These are phyloP conservation scores for Coniella vitis DNA, from an alignment of 2,329 filamentous ascomycete genomes.

Conservation along the genomic window DNA sequence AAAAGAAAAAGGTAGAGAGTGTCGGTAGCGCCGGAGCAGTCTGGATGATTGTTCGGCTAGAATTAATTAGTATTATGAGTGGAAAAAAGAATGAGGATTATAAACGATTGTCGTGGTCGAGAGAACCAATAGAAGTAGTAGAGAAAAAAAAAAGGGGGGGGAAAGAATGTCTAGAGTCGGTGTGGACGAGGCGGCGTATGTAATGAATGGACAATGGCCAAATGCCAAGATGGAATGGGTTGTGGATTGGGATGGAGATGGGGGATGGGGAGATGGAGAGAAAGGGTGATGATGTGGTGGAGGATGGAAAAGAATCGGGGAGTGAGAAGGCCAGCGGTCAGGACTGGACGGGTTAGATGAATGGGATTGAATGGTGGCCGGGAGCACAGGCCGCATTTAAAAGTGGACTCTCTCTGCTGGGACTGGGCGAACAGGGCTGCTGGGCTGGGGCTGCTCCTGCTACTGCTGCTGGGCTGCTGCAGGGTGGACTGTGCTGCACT, in stretches of 20 bases:
- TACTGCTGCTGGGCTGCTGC: slow-evolving; percentile 1
- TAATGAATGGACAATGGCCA: slow-evolving; percentile 51
- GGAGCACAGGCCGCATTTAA: slow-evolving; percentile 18
- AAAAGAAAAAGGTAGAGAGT: slow-evolving; percentile 19
- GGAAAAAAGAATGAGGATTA: slow-evolving; percentile 4
- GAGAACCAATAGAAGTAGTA: slow-evolving; percentile 45
- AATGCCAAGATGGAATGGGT: too few species aligned
- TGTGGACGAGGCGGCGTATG: slow-evolving; percentile 21
- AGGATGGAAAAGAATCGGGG: not conserved
- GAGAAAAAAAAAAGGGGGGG: slow-evolving; percentile 44
- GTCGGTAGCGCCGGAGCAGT: too few species aligned
- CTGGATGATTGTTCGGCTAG: not conserved
- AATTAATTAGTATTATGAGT: too few species aligned
- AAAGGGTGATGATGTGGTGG: not conserved
- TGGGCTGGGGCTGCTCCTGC: too few species aligned
- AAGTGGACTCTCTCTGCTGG: too few species aligned
- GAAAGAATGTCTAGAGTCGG: not conserved
- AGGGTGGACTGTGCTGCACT: slow-evolving; percentile 14
- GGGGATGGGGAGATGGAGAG: slow-evolving; percentile 29
- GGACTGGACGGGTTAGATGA: slow-evolving; percentile 9
- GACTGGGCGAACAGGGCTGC: too few species aligned
- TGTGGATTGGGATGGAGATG: slow-evolving; percentile 33
- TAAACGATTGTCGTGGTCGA: slow-evolving; percentile 29
- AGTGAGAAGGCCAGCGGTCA: slow-evolving; percentile 7
- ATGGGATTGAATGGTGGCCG: slow-evolving; percentile 17